Base-by-base conservation (phyloP, 192 early-diverging fungal genomes). In the Gryganskiella cystojenkinii region DNA sequence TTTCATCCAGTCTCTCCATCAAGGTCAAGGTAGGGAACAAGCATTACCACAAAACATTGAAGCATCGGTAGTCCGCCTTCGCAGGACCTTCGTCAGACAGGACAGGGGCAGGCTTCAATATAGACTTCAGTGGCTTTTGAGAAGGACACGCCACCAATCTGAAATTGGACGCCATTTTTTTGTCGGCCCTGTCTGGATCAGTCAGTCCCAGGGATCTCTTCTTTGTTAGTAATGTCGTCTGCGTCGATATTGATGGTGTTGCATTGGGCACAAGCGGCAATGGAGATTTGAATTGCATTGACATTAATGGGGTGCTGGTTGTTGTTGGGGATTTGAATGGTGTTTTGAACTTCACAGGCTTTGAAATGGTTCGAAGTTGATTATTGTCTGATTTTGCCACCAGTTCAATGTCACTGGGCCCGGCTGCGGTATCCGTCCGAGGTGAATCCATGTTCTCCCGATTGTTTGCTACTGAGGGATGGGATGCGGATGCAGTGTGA, bases 11-110 rank as follows among this genome's bases (percentile, higher is more conserved):
- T 24, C 2, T 17, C 43, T 43, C 27, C 15, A 64, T 5, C 61
- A 22, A 45, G 15, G 33, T 30, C 28, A 54, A 54, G 33, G 4
- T 25, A 24, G 3, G 30, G 8, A 2, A 1, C 15, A 54, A 31
- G 2, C 7, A 33, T 59, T 45, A 72, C 70, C 71, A 75, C 4
- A 75, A 40, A 0, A 75, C 71, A 56, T 47, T 75, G 30, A 61
- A 67, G 47, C 64, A 75, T 46, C 17, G 30, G 28, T 67, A 63
- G 30, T 33, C 33, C 24, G 47, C 22, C 8, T 34, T 25, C 9
- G 10, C 4, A 6, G 34, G 19, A 20, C 13, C 19, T 42, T 25
- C n/a, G 17, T 11, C 11, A n/a, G 49, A 2, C n/a, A 20, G 37
- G 3, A 30, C 47, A 42, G 28, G n/a, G 7, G 31, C 31, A 11